These are phyloP conservation scores for Pneumocystis canis DNA, from an alignment of 1,139 yeast genomes.

Conservation along the genomic window DNA sequence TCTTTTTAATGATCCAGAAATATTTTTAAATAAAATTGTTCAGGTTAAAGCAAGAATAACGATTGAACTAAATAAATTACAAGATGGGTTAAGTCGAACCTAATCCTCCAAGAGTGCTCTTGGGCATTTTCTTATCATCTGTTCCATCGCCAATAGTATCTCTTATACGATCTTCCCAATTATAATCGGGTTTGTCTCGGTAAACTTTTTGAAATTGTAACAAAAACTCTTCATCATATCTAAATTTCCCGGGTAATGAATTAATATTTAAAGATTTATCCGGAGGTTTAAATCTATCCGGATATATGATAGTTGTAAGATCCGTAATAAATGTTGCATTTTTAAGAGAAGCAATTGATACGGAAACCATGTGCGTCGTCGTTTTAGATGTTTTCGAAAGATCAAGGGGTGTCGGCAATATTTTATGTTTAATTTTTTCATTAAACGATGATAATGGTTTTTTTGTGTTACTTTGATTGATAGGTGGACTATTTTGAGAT, in stretches of 20 bases:
- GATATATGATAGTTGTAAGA: conserved; percentile 43
- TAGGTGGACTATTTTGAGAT: neutral
- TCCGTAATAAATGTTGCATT: conserved; percentile 44
- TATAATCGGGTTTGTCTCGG: conserved; percentile 16
- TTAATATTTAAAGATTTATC: conserved; percentile 34
- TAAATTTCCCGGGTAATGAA: conserved; percentile 34
- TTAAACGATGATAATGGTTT: neutral
- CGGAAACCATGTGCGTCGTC: conserved; percentile 23
- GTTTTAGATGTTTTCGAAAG: neutral
- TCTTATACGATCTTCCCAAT: conserved; percentile 19
- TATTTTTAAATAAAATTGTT: neutral
- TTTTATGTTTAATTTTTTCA: neutral
- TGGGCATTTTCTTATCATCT: conserved; percentile 13
- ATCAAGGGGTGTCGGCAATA: neutral
- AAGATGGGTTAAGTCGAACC: conserved; percentile 7
- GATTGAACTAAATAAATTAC: neutral
- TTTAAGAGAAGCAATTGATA: conserved; percentile 38
- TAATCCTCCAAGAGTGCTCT: conserved; percentile 17
- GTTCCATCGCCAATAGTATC: conserved; percentile 18
- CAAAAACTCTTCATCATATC: conserved; percentile 72
- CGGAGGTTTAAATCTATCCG: conserved; percentile 43
- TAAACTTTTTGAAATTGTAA: conserved; percentile 58
- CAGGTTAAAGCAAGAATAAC: neutral
- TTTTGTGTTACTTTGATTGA: neutral
- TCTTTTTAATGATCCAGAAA: neutral